Evolutionary conservation across 2,329 filamentous ascomycete genomes (phyloP).

Genomic region (Apiospora arundinis): DNA sequence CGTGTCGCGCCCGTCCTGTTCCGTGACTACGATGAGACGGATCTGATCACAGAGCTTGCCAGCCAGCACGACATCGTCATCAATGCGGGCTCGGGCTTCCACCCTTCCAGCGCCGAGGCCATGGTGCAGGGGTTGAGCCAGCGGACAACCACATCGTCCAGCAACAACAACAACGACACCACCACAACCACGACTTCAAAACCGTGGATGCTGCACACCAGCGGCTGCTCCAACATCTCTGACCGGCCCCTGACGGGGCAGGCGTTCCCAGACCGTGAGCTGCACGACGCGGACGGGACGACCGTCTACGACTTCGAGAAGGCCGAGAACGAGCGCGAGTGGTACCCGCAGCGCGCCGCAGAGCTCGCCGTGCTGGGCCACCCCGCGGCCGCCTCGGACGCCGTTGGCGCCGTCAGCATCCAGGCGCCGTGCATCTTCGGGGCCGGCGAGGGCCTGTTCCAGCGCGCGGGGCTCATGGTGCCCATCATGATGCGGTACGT

Average conservation of each 20-base stretch:
- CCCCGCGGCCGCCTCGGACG: not conserved
- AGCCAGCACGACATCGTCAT: slow-evolving; percentile 41
- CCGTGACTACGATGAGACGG: slow-evolving; percentile 27
- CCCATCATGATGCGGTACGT: slow-evolving; percentile 31
- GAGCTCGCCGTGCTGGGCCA: slow-evolving; percentile 28
- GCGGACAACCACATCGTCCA: slow-evolving; percentile 23
- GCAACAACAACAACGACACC: slow-evolving; percentile 23
- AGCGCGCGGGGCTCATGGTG: slow-evolving; percentile 26
- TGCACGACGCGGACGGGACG: slow-evolving; percentile 24
- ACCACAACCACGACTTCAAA: not conserved
- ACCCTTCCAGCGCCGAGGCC: slow-evolving; percentile 40
- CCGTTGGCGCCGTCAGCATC: slow-evolving; percentile 27
- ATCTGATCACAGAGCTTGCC: slow-evolving; percentile 23
- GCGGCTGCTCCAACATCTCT: slow-evolving; percentile 30
- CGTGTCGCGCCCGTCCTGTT: slow-evolving; percentile 25
- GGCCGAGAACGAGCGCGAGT: slow-evolving; percentile 25
- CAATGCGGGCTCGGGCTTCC: slow-evolving; percentile 43
- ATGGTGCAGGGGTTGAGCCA: slow-evolving; percentile 43
- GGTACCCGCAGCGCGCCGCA: slow-evolving; percentile 31
- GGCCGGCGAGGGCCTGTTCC: slow-evolving; percentile 27
- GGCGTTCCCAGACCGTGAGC: slow-evolving; percentile 25
- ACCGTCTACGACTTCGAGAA: slow-evolving; percentile 28
- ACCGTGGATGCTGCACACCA: slow-evolving; percentile 30
- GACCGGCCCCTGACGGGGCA: slow-evolving; percentile 28
- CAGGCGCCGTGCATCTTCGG: slow-evolving; percentile 28